These are phyloP conservation scores for Calocybe gangraenosa DNA, from an alignment of 768 basidiomycete species.

Conservation along the genomic window DNA sequence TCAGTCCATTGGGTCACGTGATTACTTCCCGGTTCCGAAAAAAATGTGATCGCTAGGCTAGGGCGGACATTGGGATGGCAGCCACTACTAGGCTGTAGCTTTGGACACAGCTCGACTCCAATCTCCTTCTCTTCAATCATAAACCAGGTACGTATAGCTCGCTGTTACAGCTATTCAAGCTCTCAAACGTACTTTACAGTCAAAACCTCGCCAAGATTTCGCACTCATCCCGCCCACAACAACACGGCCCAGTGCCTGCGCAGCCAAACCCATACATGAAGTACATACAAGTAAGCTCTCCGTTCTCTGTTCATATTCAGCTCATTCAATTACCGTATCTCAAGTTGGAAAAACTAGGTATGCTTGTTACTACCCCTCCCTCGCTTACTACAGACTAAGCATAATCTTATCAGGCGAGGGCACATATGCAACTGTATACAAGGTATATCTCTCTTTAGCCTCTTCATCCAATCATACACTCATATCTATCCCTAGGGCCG, in stretches of 20 bases:
- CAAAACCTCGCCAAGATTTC: slow-evolving; percentile 1
- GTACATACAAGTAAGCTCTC: slow-evolving; percentile 45
- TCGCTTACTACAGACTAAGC: slow-evolving; percentile 28
- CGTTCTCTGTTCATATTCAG: neutral
- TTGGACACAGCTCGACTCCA: too few species aligned
- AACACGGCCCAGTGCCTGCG: neutral
- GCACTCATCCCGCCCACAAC: neutral
- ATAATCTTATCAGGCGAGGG: slow-evolving; percentile 78
- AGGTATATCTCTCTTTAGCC: slow-evolving; percentile 50
- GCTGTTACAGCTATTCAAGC: too few species aligned
- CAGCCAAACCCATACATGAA: slow-evolving; percentile 30
- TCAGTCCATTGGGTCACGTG: slow-evolving; percentile 10
- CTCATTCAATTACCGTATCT: neutral
- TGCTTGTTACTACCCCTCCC: slow-evolving; percentile 1
- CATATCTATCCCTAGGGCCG: slow-evolving; percentile 59
- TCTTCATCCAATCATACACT: neutral
- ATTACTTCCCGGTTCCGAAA: slow-evolving; percentile 1
- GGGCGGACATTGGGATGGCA: neutral
- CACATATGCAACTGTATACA: slow-evolving; percentile 96
- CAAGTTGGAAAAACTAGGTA: slow-evolving; percentile 88
- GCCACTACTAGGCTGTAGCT: neutral
- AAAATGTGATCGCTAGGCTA: slow-evolving; percentile 2
- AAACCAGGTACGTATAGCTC: too few species aligned
- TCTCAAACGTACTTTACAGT: too few species aligned
- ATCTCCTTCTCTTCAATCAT: too few species aligned